A percentile compares a stretch with the other conserved stretches of the same genome.
Evolutionary conservation across 2,329 filamentous ascomycete genomes (phyloP).

Genomic region (Phialemonium atrogriseum): DNA sequence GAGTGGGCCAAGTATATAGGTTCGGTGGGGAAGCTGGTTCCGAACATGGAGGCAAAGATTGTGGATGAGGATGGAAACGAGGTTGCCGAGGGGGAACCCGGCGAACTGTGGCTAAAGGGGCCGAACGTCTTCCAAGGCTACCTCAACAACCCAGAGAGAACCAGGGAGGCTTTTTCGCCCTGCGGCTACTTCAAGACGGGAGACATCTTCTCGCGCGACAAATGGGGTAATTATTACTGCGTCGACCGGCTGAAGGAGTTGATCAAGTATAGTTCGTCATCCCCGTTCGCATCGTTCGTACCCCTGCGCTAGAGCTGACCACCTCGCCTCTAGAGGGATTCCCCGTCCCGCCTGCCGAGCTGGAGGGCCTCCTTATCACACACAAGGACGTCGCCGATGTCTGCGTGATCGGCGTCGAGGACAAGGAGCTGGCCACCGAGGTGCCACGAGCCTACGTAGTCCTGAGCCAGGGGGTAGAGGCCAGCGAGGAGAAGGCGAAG

Average conservation of each 20-base stretch:
- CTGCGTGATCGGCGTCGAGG: conserved; percentile 55
- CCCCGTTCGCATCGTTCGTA: neutral
- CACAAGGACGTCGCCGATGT: conserved; percentile 43
- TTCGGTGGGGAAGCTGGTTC: conserved; percentile 67
- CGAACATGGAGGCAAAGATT: conserved; percentile 75
- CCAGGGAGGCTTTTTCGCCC: conserved; percentile 58
- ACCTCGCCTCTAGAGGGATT: conserved; percentile 56
- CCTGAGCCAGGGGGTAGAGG: conserved; percentile 27
- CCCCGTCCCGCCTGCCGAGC: conserved; percentile 61
- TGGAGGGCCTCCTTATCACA: conserved; percentile 40
- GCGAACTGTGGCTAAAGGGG: conserved; percentile 71
- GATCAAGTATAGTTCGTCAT: conserved; percentile 47
- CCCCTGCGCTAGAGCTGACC: neutral
- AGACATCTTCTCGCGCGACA: conserved; percentile 73
- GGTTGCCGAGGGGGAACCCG: conserved; percentile 51
- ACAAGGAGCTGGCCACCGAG: conserved; percentile 55
- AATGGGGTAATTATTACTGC: conserved; percentile 76
- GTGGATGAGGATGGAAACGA: conserved; percentile 54
- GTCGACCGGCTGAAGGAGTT: conserved; percentile 74
- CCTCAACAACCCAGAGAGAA: conserved; percentile 63
- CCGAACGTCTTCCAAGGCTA: conserved; percentile 78
- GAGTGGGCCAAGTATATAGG: conserved; percentile 73
- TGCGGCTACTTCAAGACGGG: conserved; percentile 90
- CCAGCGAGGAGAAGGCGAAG: conserved; percentile 25
- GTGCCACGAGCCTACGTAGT: conserved; percentile 62